These are phyloP conservation scores for Termitomyces sp. DNA, from an alignment of 768 basidiomycete genomes.

Conservation along the genomic window DNA sequence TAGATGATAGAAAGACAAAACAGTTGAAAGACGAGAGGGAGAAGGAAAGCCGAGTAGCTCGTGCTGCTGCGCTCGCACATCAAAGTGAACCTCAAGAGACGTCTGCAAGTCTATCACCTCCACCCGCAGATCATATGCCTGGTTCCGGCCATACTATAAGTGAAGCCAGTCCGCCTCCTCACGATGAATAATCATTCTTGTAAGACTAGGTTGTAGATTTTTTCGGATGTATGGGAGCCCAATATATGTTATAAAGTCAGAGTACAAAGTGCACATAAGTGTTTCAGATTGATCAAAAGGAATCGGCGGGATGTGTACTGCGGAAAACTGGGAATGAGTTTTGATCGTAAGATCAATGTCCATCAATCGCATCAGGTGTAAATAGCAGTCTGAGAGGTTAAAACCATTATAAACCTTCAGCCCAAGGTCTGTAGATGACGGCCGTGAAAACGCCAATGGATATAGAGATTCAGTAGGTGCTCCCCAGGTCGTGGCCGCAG, in stretches of 20 bases:
- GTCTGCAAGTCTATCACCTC: constrained; percentile 4
- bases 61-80: constrained; percentile 22
- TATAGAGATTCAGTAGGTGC: too few species aligned
- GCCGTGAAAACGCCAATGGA: too few species aligned
- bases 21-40: constrained; percentile 53
- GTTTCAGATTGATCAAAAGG: background rate
- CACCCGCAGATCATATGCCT: constrained; percentile 25
- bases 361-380: background rate
- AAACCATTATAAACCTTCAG: constrained; percentile 21
- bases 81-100: constrained; percentile 11
- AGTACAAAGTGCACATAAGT: background rate
- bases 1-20: constrained; percentile 70
- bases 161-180: constrained; percentile 16
- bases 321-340: constrained; percentile 12
- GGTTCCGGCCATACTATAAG: constrained; percentile 31
- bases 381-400: background rate
- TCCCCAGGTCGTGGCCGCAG: too few species aligned
- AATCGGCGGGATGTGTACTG: background rate
- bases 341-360: constrained; percentile 17
- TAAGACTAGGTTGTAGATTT: background rate
- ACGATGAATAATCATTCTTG: constrained; percentile 2
- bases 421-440: too few species aligned
- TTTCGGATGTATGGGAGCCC: background rate
- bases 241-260: background rate
- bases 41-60: constrained; percentile 39